Evolutionary conservation across 306 rosid genomes (phyloP).

Genomic region (Betula pendula): DNA sequence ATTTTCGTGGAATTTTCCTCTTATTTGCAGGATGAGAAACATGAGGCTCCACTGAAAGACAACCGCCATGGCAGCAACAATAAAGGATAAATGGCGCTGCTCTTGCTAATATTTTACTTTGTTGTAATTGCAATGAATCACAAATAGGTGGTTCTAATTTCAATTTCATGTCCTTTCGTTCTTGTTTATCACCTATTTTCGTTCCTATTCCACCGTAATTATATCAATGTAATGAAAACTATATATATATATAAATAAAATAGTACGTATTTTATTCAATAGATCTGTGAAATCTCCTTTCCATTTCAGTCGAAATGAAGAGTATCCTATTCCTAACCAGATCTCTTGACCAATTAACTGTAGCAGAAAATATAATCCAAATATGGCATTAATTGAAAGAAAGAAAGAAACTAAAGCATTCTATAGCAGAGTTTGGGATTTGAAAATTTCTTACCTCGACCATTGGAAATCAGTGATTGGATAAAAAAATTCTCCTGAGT

Average conservation of each 20-base stretch:
- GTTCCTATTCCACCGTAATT: neutral
- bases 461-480: neutral
- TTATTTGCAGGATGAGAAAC: constrained; percentile 62
- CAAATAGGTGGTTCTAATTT: constrained; percentile 9
- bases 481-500: neutral
- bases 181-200: neutral
- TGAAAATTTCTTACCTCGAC: constrained; percentile 16
- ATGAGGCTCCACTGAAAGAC: constrained; percentile 54
- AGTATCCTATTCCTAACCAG: no score
- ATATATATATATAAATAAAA: neutral
- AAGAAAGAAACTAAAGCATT: neutral
- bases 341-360: neutral
- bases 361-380: neutral
- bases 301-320: no score
- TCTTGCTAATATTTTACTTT: neutral
- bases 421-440: neutral
- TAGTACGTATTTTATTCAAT: no score
- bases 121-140: constrained; percentile 13
- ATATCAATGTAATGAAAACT: neutral
- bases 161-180: constrained; percentile 1
- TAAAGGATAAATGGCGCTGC: constrained; percentile 15
- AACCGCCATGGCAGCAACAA: constrained; percentile 14
- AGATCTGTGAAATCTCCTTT: no score
- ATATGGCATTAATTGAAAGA: neutral
- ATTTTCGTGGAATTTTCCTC: constrained; percentile 4